Conservation (phyloP, 768 basidiomycete species). For the Boletus subcaerulescens region DNA sequence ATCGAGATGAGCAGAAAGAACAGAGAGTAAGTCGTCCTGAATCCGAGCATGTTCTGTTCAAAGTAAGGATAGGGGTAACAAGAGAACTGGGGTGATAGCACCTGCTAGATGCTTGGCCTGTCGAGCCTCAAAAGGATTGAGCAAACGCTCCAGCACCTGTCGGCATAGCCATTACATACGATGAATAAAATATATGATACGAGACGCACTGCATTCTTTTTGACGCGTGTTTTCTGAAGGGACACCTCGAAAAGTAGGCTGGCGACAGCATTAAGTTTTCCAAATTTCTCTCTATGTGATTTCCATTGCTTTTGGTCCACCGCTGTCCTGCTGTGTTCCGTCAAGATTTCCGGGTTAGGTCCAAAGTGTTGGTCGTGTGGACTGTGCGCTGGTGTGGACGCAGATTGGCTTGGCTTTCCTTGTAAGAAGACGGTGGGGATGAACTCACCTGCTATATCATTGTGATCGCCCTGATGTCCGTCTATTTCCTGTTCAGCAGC, state of each 20-base stretch:
- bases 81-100: constrained; percentile 19
- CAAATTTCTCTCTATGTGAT: constrained; percentile 43
- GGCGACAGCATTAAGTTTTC: constrained; percentile 53
- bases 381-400: constrained; percentile 29
- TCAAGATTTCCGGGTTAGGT: constrained; percentile 47
- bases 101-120: constrained; percentile 55
- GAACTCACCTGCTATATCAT: constrained; percentile 17
- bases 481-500: constrained; percentile 29
- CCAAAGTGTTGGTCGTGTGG: constrained; percentile 79
- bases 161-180: neutral
- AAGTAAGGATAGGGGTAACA: constrained; percentile 4
- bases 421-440: neutral
- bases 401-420: neutral
- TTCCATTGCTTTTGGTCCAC: constrained; percentile 62
- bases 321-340: constrained; percentile 45
- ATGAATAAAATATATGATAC: neutral
- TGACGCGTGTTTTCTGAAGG: constrained; percentile 23
- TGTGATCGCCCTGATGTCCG: constrained; percentile 31
- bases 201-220: constrained; percentile 23
- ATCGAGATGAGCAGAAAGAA: constrained; percentile 68
- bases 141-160: constrained; percentile 58
- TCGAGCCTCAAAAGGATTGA: constrained; percentile 49
- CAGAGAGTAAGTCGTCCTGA: constrained; percentile 67
- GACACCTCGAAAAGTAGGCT: constrained; percentile 43
- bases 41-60: constrained; percentile 47